Base-by-base conservation (phyloP, 2,329 filamentous ascomycete species). In the Phialophora verrucosa region DNA sequence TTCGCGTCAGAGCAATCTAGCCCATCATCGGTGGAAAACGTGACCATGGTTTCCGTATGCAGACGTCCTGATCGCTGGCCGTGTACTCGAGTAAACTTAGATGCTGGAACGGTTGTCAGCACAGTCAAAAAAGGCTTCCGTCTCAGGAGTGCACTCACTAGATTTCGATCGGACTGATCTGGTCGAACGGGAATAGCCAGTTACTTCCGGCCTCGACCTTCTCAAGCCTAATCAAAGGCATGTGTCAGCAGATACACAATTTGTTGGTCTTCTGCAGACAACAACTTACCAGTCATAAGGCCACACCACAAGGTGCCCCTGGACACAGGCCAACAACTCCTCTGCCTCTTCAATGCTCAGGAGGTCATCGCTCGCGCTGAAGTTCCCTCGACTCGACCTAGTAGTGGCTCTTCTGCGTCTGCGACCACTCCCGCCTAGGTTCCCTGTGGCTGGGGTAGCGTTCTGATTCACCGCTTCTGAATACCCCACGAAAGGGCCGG, bases 121-220 rank as follows among this genome's bases (percentile, higher is more conserved):
- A n/a, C 38, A 8, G 38, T 44, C 17, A 44, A 8, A 44, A 44
- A 44, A n/a, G 6, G 38, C 38, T 20, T 44, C 14, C 14, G 7
- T n/a, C 38, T n/a, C 38, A 8, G 31, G n/a, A 51, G 3, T 23
- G 31, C 12, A 72, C 90, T 89, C 84, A 92, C 91, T 99, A 99
- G 75, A 99, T 98, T 81, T 97, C 93, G 79, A 99, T 83, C 64
- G 95, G 95, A 73, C 95, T 96, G 76, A 99, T 90, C 78, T 96
- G 90, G 78, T 99, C 95, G 63, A 98, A 92, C 75, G 94, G 92
- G 80, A 97, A 98, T 69, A 97, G 86, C 95, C 95, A 99, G 76
- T 97, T 96, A 64, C 93, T 92, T 71, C 92, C 93, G 75, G 89
- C 88, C 82, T 98, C 95, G 80, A 98, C 95, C 63, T 90, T 91